Conservation (phyloP, 1,284 basidiomycete genomes). For the Apiotrichum porosum region DNA sequence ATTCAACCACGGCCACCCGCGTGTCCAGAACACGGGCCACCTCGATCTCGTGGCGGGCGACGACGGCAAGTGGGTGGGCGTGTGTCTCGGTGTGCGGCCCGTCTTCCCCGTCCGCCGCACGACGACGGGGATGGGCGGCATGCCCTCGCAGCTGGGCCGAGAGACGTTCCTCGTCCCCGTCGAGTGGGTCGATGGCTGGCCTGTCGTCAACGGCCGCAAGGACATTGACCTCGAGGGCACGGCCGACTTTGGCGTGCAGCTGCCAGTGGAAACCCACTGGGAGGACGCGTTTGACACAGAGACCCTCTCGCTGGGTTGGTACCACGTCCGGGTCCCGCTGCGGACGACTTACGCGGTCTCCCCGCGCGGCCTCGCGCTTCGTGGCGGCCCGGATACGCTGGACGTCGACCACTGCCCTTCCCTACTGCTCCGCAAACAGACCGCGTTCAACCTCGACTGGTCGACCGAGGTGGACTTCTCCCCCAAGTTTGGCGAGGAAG, state of each 20-base stretch:
- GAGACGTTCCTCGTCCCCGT: constrained; percentile 22
- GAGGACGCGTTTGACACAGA: not conserved
- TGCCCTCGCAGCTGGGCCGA: constrained; percentile 15
- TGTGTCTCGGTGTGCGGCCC: not conserved
- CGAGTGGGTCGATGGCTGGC: constrained; percentile 25
- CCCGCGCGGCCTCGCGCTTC: constrained; percentile 3
- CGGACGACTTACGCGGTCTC: not conserved
- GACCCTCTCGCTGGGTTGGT: too few relatives aligned
- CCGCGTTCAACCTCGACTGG: constrained; percentile 4
- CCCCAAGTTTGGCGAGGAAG: constrained; percentile 11
- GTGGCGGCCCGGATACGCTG: not conserved
- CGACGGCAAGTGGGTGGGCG: not conserved
- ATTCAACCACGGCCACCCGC: constrained; percentile 16
- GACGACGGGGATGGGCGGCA: not conserved
- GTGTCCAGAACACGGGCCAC: constrained; percentile 20
- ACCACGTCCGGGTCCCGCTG: too few relatives aligned
- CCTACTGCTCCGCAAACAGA: constrained; percentile 4
- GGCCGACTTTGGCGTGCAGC: not conserved
- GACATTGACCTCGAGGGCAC: not conserved
- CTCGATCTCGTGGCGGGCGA: constrained; percentile 10
- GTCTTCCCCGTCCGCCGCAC: not conserved
- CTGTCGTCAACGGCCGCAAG: constrained; percentile 14
- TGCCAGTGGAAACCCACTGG: not conserved
- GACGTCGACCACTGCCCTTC: not conserved
- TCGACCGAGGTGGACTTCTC: constrained; percentile 2